Conservation (phyloP, 2,329 filamentous ascomycete species). For the Sclerotinia spermophila region DNA sequence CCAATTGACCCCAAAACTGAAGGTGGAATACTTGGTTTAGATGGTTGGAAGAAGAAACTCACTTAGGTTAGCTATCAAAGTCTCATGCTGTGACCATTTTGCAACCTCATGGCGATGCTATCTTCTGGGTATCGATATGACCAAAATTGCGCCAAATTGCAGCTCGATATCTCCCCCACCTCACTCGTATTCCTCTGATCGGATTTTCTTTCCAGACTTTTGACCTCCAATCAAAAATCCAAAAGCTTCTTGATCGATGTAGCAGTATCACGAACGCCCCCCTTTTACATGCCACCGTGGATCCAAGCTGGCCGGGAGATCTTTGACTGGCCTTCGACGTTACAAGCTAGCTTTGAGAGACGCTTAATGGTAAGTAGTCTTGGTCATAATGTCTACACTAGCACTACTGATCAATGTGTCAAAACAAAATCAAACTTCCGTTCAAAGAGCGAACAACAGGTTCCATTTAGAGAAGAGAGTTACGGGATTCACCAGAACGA, state of each 20-base stretch:
- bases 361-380: background rate
- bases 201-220: background rate
- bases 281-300: fast-evolving
- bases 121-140: background rate
- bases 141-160: background rate
- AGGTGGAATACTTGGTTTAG: constrained; percentile 63
- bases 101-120: background rate
- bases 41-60: constrained; percentile 44
- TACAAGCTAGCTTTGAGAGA: background rate
- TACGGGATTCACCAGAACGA: background rate
- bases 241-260: background rate
- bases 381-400: background rate
- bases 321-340: background rate
- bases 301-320: fast-evolving
- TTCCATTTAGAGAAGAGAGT: background rate
- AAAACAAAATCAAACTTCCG: background rate
- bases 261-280: background rate
- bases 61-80: background rate
- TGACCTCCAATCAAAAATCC: background rate
- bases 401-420: background rate
- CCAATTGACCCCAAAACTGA: constrained; percentile 59
- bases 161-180: background rate
- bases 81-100: background rate
- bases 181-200: background rate
- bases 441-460: background rate